Conservation (phyloP, 2,329 filamentous ascomycete species). For the Aspergillus neoniger region DNA sequence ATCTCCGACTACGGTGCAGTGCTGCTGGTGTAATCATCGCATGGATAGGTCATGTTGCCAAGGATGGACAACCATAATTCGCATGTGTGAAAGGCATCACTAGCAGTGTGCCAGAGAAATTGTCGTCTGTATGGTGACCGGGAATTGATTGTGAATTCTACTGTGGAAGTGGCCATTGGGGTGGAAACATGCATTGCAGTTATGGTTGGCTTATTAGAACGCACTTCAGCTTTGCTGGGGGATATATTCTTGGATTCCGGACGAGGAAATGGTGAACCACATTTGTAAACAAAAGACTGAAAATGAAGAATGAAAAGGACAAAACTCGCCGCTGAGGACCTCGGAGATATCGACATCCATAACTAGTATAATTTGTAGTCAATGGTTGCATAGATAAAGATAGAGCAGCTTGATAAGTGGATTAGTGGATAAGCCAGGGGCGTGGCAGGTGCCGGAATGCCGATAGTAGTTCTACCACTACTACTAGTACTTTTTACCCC, state of each 20-base stretch:
- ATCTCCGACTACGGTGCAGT: conserved; percentile 55
- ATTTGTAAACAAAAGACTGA: neutral
- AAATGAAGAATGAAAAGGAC: neutral
- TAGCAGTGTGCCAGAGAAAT: conserved; percentile 17
- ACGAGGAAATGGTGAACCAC: too few relatives aligned
- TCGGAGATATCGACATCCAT: neutral
- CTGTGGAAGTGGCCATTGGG: too few relatives aligned
- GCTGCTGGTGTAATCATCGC: conserved; percentile 71
- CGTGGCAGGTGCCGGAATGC: neutral
- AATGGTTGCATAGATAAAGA: neutral
- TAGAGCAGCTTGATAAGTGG: neutral
- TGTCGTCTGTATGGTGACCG: neutral
- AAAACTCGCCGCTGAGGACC: neutral
- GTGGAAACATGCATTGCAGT: too few relatives aligned
- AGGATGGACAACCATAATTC: conserved; percentile 67
- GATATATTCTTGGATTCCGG: too few relatives aligned
- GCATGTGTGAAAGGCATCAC: conserved; percentile 61
- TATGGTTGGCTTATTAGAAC: too few relatives aligned
- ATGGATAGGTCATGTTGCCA: conserved; percentile 71
- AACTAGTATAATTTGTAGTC: neutral
- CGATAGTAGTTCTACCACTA: neutral
- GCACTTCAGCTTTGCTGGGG: too few relatives aligned
- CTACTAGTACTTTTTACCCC: neutral
- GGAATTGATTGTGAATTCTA: neutral
- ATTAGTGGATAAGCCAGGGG: neutral